Evolutionary conservation across 1,284 basidiomycete species (phyloP).

Genomic region (Moesziomyces globuligerus): DNA sequence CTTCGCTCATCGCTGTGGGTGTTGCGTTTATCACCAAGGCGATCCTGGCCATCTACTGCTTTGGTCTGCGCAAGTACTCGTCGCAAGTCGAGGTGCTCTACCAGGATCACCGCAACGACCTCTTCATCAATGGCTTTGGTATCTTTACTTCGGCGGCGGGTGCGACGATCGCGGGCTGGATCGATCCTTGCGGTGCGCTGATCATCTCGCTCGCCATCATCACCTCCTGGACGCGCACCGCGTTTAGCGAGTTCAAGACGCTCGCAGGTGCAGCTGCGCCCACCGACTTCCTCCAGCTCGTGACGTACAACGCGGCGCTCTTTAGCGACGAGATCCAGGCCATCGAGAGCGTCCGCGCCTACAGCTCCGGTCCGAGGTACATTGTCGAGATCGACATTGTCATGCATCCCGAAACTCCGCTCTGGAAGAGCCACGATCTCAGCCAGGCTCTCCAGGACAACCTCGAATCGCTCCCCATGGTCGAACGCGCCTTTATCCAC

Average conservation of each 20-base stretch:
- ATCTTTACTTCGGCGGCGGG: conserved; percentile 90
- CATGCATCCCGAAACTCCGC: conserved; percentile 85
- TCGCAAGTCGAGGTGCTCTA: conserved; percentile 92
- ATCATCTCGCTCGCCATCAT: conserved; percentile 80
- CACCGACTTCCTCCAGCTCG: conserved; percentile 85
- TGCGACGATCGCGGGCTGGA: conserved; percentile 84
- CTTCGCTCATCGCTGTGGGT: conserved; percentile 83
- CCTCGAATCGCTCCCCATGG: conserved; percentile 88
- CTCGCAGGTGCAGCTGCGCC: conserved; percentile 91
- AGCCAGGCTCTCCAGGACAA: conserved; percentile 92
- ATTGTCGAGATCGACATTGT: conserved; percentile 96
- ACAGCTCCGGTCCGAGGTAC: conserved; percentile 75
- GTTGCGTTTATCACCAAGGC: conserved; percentile 87
- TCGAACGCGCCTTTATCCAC: conserved; percentile 72
- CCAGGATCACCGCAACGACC: conserved; percentile 89
- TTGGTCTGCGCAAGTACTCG: conserved; percentile 78
- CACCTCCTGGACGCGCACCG: conserved; percentile 74
- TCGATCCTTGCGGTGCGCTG: conserved; percentile 83
- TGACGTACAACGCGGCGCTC: conserved; percentile 83
- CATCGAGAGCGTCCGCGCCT: conserved; percentile 76
- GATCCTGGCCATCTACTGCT: conserved; percentile 86
- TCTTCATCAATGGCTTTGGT: conserved; percentile 71
- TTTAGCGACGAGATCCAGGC: conserved; percentile 80
- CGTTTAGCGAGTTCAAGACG: conserved; percentile 77
- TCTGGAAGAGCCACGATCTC: conserved; percentile 91